These are phyloP conservation scores for Thielaviopsis euricoi DNA, from an alignment of 2,329 filamentous ascomycete species.

Conservation along the genomic window DNA sequence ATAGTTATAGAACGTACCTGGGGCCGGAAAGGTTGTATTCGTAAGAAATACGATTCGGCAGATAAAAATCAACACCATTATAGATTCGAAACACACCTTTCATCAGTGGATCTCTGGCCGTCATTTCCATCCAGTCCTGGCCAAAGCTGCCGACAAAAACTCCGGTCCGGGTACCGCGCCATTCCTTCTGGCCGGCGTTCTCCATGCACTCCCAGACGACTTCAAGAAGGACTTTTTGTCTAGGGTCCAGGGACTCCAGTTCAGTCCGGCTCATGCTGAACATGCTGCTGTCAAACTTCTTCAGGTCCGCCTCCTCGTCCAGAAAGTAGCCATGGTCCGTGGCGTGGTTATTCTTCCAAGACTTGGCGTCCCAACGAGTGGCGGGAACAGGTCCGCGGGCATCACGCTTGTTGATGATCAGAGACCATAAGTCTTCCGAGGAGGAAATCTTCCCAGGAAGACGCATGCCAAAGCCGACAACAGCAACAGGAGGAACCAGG, in stretches of 20 bases:
- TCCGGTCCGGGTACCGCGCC: slow-evolving; percentile 16
- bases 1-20: slow-evolving; percentile 15
- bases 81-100: not conserved
- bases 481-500: slow-evolving; percentile 17
- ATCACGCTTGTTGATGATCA: slow-evolving; percentile 17
- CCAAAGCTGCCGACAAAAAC: slow-evolving; percentile 18
- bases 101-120: not conserved
- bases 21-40: slow-evolving; percentile 3
- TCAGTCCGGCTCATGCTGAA: slow-evolving; percentile 16
- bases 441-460: slow-evolving; percentile 18
- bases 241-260: slow-evolving; percentile 16
- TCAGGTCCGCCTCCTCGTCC: slow-evolving; percentile 21
- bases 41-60: not conserved
- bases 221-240: slow-evolving; percentile 17
- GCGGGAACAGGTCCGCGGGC: slow-evolving; percentile 16
- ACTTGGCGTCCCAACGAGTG: slow-evolving; percentile 16
- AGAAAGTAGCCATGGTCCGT: slow-evolving; percentile 13
- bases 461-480: slow-evolving; percentile 20
- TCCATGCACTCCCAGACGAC: slow-evolving; percentile 17
- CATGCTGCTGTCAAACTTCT: slow-evolving; percentile 18
- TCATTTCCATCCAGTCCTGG: slow-evolving; percentile 16
- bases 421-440: slow-evolving; percentile 18
- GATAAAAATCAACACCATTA: slow-evolving; percentile 13
- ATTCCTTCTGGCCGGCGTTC: slow-evolving; percentile 19
- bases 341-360: slow-evolving; percentile 13